phyloP scores from a whole-genome alignment of 2,329 filamentous ascomycete species.

The Xylariaceae sp. region DNA sequence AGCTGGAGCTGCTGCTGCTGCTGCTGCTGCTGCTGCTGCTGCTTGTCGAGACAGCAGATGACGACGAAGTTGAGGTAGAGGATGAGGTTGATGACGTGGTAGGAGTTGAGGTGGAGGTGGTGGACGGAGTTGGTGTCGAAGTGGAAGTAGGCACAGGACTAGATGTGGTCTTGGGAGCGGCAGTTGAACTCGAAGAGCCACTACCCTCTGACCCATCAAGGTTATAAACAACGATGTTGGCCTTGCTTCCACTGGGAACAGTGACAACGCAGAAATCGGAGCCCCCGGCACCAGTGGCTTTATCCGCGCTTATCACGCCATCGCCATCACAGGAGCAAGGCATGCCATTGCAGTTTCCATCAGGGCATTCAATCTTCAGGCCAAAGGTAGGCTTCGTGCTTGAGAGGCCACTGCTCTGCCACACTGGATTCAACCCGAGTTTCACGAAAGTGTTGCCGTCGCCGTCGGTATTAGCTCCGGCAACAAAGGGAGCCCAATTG shows the following conservation, averaged over 20 bases:
- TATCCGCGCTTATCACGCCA: conserved; percentile 52
- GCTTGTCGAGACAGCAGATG: conserved; percentile 19
- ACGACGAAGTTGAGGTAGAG: conserved; percentile 17
- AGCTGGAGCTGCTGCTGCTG: conserved; percentile 9
- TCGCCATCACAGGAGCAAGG: conserved; percentile 62
- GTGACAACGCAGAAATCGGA: conserved; percentile 74
- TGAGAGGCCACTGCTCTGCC: conserved; percentile 50
- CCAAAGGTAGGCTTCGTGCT: conserved; percentile 60
- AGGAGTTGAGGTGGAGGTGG: conserved; percentile 18
- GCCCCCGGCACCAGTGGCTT: conserved; percentile 60
- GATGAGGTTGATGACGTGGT: conserved; percentile 18
- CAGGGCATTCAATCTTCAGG: conserved; percentile 65
- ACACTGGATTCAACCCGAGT: conserved; percentile 75
- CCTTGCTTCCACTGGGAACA: conserved; percentile 60
- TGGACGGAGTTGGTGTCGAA: conserved; percentile 12
- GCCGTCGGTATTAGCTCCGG: conserved; percentile 65
- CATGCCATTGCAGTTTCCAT: conserved; percentile 64
- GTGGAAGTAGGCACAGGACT: conserved; percentile 16
- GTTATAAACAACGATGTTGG: conserved; percentile 61
- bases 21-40: conserved; percentile 12
- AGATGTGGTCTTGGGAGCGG: conserved; percentile 28
- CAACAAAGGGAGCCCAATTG: conserved; percentile 76
- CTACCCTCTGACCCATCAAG: conserved; percentile 32
- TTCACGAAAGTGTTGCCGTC: conserved; percentile 68
- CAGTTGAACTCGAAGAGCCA: conserved; percentile 19